Base-by-base conservation (phyloP, 2,329 filamentous ascomycete genomes). In the Talaromyces sp. region DNA sequence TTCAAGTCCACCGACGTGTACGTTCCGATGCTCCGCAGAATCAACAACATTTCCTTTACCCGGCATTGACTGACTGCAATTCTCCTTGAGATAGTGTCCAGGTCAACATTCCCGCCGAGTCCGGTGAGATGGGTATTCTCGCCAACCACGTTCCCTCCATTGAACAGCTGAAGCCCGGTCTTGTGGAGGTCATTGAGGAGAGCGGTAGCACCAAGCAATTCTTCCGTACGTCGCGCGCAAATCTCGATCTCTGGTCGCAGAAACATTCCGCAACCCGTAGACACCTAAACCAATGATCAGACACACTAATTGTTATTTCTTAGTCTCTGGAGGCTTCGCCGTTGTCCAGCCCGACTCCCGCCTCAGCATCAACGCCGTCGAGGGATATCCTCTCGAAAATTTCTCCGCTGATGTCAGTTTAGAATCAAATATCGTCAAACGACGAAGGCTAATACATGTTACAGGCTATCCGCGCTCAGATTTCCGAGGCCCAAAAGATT, bases 141-240 rank as follows among this genome's bases (percentile, higher is more conserved):
- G 95, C 95, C 79, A 96, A 95, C 86, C 95, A 99, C 87, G 95
- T 99, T 74, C 93, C 95, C 69, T 92, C 93, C 66, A 98, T 99
- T 76, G 95, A 99, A 86, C 95, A 99, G 85, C 86, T 99, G 80
- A 96, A 96, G 87, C 93, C 95, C 66, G 95, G 95, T 75, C 82
- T 98, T 71, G 86, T 99, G 71, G 93, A 98, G 85, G 85, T 99
- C 76, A 87, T 98, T 70, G 93, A 98, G 85, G 95, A 99, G 86
- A 86, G 82, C 75, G 91, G 92, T 75, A 76, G 78, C 69, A 88
- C 79, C 90, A 99, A 99, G 88, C 91, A 96, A 82, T 99, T 95
- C 84, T 99, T 99, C 89, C 86, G 93, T 96, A 91, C 72, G 92
- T 88, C 65, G 55, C 31, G 54, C 18, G 54, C 23, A 25, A n/a